Evolutionary conservation across 345 rosid genomes (phyloP).

Genomic region (Eutrema heterophyllum): DNA sequence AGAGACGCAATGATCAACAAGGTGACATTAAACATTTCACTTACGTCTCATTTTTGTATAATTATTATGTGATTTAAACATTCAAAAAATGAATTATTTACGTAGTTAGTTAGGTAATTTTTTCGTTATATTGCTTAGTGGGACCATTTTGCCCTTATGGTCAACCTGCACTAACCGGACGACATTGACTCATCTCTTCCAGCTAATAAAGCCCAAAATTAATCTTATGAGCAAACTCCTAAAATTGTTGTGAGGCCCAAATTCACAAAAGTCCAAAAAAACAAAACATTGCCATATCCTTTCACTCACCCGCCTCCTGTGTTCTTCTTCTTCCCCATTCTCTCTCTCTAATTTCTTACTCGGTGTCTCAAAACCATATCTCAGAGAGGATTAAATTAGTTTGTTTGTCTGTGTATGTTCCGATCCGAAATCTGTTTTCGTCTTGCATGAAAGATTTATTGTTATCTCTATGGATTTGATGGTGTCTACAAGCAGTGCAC

Average conservation of each 20-base stretch:
- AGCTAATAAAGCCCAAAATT: constrained; percentile 17
- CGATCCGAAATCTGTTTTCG: background rate
- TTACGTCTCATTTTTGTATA: constrained; percentile 5
- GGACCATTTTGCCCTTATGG: background rate
- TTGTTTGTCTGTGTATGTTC: background rate
- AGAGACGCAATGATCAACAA: constrained; percentile 1
- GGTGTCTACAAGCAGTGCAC: constrained; percentile 43
- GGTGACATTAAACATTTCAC: constrained; percentile 7
- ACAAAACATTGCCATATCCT: constrained; percentile 21
- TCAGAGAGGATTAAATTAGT: background rate
- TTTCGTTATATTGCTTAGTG: background rate
- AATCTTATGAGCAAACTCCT: background rate
- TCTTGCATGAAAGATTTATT: background rate
- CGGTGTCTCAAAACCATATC: background rate
- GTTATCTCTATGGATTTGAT: constrained; percentile 45
- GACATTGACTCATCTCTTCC: background rate
- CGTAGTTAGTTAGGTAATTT: background rate
- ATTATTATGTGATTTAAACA: background rate
- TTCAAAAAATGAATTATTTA: background rate
- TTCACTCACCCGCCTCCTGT: constrained; percentile 22
- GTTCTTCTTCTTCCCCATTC: constrained; percentile 2
- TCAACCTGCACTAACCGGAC: background rate
- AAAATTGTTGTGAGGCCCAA: background rate
- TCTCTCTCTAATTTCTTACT: background rate
- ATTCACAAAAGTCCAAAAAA: constrained; percentile 7